These are phyloP conservation scores for Kurtzmaniella cleridarum DNA, from an alignment of 805 yeast genomes.

Conservation along the genomic window DNA sequence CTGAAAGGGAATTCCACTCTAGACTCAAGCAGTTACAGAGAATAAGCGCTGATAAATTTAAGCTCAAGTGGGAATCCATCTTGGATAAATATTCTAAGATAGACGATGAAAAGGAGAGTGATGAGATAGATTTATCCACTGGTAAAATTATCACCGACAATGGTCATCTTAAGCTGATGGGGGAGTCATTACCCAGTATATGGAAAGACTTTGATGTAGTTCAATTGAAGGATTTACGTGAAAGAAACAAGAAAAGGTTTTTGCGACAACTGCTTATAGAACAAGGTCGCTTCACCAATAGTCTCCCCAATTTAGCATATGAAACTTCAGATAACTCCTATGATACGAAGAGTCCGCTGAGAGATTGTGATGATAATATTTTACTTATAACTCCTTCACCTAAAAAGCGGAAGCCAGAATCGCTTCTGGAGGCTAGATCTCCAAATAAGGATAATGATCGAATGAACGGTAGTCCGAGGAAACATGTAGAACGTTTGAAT, in stretches of 20 bases:
- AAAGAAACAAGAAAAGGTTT: slow-evolving; percentile 3
- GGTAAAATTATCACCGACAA: slow-evolving; percentile 60
- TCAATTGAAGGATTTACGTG: slow-evolving; percentile 6
- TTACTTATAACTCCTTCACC: slow-evolving; percentile 25
- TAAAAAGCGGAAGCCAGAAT: slow-evolving; percentile 6
- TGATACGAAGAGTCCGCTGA: slow-evolving; percentile 3
- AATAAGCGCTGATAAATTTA: not conserved
- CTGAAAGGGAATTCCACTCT: too few species aligned
- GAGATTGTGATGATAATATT: slow-evolving; percentile 16
- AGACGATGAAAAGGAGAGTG: slow-evolving; percentile 50
- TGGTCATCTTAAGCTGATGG: slow-evolving; percentile 60
- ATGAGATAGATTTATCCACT: slow-evolving; percentile 57
- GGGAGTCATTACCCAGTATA: not conserved
- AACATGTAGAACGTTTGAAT: too few species aligned
- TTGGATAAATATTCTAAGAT: slow-evolving; percentile 46
- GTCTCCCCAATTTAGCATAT: not conserved
- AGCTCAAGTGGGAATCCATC: slow-evolving; percentile 44
- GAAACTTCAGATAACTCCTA: not conserved
- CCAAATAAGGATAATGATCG: not conserved
- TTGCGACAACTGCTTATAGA: too few species aligned
- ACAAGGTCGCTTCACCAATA: too few species aligned
- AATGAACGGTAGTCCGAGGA: too few species aligned
- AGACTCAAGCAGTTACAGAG: not conserved
- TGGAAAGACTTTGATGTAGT: too few species aligned
- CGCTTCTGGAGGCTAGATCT: slow-evolving; percentile 5